Conservation (phyloP, 2,329 filamentous ascomycete species). For the Aspergillus pseudotamarii region DNA sequence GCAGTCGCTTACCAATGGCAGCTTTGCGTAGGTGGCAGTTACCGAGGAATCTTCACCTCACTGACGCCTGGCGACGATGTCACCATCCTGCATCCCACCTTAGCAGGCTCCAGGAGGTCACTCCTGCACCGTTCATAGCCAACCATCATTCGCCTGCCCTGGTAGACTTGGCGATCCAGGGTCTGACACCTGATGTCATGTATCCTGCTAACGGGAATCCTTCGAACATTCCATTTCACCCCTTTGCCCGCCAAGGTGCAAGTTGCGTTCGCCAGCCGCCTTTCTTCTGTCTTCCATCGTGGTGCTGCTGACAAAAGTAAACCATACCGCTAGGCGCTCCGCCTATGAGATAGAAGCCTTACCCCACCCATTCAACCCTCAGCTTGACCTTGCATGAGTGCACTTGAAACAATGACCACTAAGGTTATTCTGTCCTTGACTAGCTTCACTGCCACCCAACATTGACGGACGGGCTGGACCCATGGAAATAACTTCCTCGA, state of each 20-base stretch:
- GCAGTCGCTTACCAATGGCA: too few relatives aligned
- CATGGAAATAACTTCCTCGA: not conserved
- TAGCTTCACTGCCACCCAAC: not conserved
- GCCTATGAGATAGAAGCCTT: not conserved
- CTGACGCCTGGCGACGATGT: not conserved
- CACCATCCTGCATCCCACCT: not conserved
- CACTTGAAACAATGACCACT: not conserved
- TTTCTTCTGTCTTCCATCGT: not conserved
- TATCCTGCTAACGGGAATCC: not conserved
- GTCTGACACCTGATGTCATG: not conserved
- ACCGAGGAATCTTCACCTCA: not conserved
- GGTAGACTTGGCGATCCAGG: not conserved
- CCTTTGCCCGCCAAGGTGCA: not conserved
- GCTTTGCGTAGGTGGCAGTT: not conserved
- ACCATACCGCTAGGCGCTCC: not conserved
- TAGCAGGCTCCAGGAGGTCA: not conserved
- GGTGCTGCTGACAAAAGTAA: not conserved
- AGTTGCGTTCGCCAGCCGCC: not conserved
- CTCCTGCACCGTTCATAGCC: not conserved
- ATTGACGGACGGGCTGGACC: not conserved
- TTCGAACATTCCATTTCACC: not conserved
- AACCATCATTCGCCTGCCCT: not conserved
- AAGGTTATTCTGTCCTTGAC: not conserved
- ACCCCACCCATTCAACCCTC: not conserved
- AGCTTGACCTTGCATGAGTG: not conserved